A percentile compares a stretch with the other conserved stretches of the same genome.
These are phyloP conservation scores for Venturia effusa DNA, from an alignment of 2,329 filamentous ascomycete species.

Conservation along the genomic window DNA sequence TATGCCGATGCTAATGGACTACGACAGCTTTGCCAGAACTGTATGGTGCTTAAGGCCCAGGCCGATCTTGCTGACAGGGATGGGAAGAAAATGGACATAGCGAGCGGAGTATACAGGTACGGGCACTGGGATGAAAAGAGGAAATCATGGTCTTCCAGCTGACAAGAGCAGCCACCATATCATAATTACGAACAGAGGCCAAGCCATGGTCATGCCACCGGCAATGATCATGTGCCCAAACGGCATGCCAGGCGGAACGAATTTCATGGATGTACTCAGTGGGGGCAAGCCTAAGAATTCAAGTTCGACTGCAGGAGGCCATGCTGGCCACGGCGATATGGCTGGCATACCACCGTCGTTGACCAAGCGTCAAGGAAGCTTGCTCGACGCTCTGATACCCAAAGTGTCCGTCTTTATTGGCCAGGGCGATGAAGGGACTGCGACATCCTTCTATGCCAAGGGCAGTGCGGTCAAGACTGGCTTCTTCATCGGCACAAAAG, in stretches of 20 bases:
- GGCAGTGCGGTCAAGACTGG: constrained; percentile 9
- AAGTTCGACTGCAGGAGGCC: background rate
- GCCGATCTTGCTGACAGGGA: constrained; percentile 2
- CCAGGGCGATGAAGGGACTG: constrained; percentile 3
- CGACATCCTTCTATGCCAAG: background rate
- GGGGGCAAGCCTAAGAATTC: background rate
- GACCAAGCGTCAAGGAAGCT: background rate
- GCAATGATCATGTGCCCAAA: background rate
- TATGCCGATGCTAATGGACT: background rate
- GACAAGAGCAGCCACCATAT: constrained; percentile 1
- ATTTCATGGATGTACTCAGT: background rate
- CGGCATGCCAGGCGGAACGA: background rate
- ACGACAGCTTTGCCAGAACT: constrained; percentile 1
- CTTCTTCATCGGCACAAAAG: constrained; percentile 6
- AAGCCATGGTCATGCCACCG: background rate
- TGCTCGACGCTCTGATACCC: background rate
- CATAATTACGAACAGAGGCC: background rate
- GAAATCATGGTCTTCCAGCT: background rate
- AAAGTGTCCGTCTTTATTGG: constrained; percentile 9
- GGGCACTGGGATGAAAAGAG: background rate
- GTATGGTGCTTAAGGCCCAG: constrained; percentile 10
- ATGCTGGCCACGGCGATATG: background rate
- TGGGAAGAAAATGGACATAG: constrained; percentile 2
- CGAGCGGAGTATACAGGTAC: constrained; percentile 2
- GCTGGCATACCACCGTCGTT: background rate